Evolutionary conservation across 2,329 filamentous ascomycete species (phyloP).

Genomic region (Lachnellula arida): DNA sequence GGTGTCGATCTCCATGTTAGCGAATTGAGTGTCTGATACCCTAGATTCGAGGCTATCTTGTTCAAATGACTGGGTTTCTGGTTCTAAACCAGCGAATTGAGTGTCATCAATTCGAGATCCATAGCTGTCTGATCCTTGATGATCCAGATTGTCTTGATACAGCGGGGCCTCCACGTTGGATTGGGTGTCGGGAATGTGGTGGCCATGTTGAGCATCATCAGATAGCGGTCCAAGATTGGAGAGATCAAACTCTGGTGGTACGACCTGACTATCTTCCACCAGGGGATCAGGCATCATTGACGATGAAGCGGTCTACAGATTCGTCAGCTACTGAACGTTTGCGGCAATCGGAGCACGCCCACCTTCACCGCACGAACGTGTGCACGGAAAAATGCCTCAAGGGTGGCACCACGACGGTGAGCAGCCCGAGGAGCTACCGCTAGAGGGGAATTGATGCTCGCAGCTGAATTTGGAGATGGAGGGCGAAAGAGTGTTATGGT

Average conservation of each 20-base stretch:
- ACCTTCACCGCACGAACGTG: not conserved
- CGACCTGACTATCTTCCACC: slow-evolving; percentile 13
- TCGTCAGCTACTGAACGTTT: not conserved
- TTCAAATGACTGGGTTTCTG: slow-evolving; percentile 15
- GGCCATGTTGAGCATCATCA: not conserved
- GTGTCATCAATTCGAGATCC: slow-evolving; percentile 17
- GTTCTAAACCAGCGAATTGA: slow-evolving; percentile 20
- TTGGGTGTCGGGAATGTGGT: not conserved
- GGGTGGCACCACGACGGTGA: not conserved
- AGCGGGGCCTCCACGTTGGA: not conserved
- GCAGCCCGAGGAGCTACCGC: no score
- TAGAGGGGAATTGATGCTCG: no score
- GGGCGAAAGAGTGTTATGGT: not conserved
- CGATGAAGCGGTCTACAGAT: not conserved
- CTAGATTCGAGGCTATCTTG: slow-evolving; percentile 6
- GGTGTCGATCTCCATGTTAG: slow-evolving; percentile 5
- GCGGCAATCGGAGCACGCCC: not conserved
- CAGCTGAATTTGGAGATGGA: not conserved
- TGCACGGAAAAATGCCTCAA: not conserved
- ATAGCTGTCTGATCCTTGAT: slow-evolving; percentile 3
- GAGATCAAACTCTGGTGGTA: not conserved
- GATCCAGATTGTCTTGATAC: not conserved
- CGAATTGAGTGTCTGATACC: slow-evolving; percentile 6
- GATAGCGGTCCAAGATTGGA: not conserved
- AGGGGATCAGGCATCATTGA: not conserved